These are phyloP conservation scores for Conticribra guillardii DNA, from an alignment of 108 stramenopile species.

Conservation along the genomic window DNA sequence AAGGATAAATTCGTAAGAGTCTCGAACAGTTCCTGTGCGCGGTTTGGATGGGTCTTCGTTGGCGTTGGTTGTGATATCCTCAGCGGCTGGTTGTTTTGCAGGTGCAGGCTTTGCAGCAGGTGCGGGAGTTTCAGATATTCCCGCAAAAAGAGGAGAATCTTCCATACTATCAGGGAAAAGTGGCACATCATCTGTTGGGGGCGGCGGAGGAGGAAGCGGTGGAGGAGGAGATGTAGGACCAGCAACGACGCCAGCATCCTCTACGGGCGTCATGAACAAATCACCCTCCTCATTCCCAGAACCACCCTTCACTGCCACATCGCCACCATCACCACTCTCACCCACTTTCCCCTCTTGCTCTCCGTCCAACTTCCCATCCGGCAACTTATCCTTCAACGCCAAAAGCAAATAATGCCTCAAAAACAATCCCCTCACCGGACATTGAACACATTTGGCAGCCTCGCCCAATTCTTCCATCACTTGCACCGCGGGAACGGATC, in stretches of 20 bases:
- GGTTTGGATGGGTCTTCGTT: conserved; percentile 14
- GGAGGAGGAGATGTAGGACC: conserved; percentile 14
- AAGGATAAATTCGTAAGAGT: conserved; percentile 94
- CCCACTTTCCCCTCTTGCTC: conserved; percentile 27
- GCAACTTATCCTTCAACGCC: conserved; percentile 90
- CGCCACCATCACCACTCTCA: conserved; percentile 22
- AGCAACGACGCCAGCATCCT: neutral
- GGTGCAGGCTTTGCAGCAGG: conserved; percentile 2
- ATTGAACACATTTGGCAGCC: conserved; percentile 98
- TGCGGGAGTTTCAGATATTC: neutral
- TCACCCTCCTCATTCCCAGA: neutral
- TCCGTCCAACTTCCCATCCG: conserved; percentile 74
- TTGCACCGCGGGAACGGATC: conserved; percentile 71
- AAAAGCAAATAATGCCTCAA: conserved; percentile 96
- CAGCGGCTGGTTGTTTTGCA: neutral
- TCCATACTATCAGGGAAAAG: neutral
- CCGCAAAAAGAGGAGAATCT: conserved; percentile 3
- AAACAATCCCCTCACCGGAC: conserved; percentile 98
- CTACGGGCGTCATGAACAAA: neutral
- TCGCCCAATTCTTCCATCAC: conserved; percentile 95
- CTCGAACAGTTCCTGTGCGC: conserved; percentile 74
- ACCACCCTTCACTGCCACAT: neutral
- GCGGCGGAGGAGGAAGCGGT: conserved; percentile 11
- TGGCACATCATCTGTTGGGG: neutral
- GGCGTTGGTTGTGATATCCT: neutral